Conservation (phyloP, 169 alveolate species). For the Perkinsus chesapeaki region DNA sequence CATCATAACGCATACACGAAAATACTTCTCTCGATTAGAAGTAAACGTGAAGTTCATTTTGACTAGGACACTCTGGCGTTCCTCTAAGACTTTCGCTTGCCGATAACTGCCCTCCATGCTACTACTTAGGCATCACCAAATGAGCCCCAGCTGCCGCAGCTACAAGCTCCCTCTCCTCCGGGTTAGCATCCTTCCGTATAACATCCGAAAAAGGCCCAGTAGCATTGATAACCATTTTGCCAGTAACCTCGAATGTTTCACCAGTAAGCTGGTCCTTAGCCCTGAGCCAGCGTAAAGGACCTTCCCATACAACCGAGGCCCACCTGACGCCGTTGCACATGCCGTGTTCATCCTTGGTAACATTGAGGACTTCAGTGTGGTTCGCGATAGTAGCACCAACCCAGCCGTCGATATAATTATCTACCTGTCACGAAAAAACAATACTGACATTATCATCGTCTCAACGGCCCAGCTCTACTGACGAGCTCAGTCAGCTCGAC, state of each 20-base stretch:
- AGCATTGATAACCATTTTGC: conserved; percentile 77
- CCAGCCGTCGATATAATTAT: conserved; percentile 65
- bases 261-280: background rate
- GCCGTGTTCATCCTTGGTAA: conserved; percentile 58
- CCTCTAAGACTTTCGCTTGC: no score
- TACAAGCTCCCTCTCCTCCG: conserved; percentile 10
- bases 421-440: conserved; percentile 33
- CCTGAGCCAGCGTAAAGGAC: background rate
- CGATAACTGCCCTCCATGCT: no score
- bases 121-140: conserved; percentile 23
- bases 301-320: background rate
- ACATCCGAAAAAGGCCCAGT: conserved; percentile 45
- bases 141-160: conserved; percentile 37
- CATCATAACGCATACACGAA: no score
- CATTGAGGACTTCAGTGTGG: conserved; percentile 59
- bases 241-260: conserved; percentile 51
- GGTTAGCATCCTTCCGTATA: conserved; percentile 25
- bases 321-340: background rate
- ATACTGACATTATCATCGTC: no score
- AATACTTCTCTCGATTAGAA: no score
- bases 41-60: no score
- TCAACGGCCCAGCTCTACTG: no score
- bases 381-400: conserved; percentile 76
- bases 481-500: no score
- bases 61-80: no score